These are phyloP conservation scores for Podospora fimiseda DNA, from an alignment of 495 filamentous ascomycete species.

Conservation along the genomic window DNA sequence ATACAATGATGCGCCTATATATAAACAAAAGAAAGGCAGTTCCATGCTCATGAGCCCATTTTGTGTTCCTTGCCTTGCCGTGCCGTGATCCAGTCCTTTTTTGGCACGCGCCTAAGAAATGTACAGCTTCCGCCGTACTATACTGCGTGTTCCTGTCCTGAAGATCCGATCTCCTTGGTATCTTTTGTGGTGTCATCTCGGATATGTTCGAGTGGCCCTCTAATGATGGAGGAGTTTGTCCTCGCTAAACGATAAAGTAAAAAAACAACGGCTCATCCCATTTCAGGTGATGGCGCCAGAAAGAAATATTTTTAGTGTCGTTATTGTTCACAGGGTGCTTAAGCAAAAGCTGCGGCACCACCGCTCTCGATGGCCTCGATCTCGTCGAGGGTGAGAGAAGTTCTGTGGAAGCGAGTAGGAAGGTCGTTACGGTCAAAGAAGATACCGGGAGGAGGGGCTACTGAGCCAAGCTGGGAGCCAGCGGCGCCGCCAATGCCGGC, in stretches of 20 bases:
- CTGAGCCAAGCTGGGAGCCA: constrained; percentile 61
- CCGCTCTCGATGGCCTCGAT: constrained; percentile 94
- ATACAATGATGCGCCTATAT: not conserved
- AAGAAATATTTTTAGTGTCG: not conserved
- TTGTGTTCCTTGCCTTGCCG: not conserved
- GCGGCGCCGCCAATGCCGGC: constrained; percentile 58
- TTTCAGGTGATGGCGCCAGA: not conserved
- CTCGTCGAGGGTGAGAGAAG: constrained; percentile 66
- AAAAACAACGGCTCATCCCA: not conserved
- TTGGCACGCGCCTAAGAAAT: not conserved
- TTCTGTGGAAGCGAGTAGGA: constrained; percentile 72
- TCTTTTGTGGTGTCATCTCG: not conserved
- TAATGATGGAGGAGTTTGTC: too few species aligned
- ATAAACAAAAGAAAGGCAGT: not conserved
- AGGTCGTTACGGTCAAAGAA: constrained; percentile 88
- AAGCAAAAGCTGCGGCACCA: constrained; percentile 54
- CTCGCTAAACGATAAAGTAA: not conserved
- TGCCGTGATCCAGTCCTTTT: not conserved
- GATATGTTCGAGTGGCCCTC: too few species aligned
- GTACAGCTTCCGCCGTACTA: not conserved
- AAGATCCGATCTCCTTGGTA: too few species aligned
- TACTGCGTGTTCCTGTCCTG: too few species aligned
- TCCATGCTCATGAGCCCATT: not conserved
- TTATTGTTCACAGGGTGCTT: constrained; percentile 8
- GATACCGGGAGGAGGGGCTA: constrained; percentile 64